Conservation (phyloP, 768 basidiomycete species). For the Trametes meyenii region DNA sequence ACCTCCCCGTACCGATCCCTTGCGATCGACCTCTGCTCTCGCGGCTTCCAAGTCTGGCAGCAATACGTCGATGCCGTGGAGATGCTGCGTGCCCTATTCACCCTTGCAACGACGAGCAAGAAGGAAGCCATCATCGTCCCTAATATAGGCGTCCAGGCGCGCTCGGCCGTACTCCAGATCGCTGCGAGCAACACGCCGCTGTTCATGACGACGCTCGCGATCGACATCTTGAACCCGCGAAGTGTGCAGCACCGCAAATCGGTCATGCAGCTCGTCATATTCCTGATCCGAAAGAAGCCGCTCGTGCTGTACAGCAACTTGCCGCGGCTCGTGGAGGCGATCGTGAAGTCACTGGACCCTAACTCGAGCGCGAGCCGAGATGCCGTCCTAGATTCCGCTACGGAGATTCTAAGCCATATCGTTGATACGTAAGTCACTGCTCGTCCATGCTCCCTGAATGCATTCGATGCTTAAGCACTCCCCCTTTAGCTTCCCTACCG, state of each 20-base stretch:
- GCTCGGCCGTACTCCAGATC: constrained; percentile 82
- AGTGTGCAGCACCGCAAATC: constrained; percentile 79
- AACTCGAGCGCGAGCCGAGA: constrained; percentile 77
- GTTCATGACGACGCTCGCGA: constrained; percentile 91
- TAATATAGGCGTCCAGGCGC: constrained; percentile 75
- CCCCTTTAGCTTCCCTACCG: constrained; percentile 72
- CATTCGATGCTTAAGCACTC: neutral
- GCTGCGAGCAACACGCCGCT: constrained; percentile 81
- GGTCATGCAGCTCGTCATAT: constrained; percentile 91
- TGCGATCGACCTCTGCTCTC: constrained; percentile 87
- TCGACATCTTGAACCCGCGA: constrained; percentile 83
- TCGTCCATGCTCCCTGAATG: neutral
- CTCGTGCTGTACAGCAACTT: constrained; percentile 82
- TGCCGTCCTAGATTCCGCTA: constrained; percentile 87
- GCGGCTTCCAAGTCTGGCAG: constrained; percentile 94
- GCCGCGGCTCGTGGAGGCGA: constrained; percentile 87
- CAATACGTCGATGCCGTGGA: constrained; percentile 90
- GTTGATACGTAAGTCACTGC: constrained; percentile 76
- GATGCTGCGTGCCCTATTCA: constrained; percentile 82
- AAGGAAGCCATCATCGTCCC: constrained; percentile 72
- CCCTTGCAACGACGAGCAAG: constrained; percentile 68
- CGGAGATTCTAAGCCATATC: constrained; percentile 93
- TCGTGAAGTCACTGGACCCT: constrained; percentile 95
- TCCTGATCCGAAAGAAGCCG: constrained; percentile 93
- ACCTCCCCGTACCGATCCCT: constrained; percentile 65